Evolutionary conservation across 2,329 filamentous ascomycete genomes (phyloP).

Genomic region (Cercospora nicotianae): DNA sequence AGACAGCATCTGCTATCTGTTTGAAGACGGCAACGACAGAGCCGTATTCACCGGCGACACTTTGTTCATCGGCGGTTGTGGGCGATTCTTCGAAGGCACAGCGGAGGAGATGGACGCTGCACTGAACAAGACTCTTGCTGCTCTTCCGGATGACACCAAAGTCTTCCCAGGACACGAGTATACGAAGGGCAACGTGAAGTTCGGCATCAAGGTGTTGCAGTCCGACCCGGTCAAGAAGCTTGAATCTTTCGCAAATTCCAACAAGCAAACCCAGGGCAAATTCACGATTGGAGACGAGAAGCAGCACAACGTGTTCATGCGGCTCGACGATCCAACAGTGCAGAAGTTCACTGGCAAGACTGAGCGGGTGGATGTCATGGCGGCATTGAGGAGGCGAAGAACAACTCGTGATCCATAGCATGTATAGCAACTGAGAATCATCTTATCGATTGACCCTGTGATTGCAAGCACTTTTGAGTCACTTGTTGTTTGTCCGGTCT

Average conservation of each 20-base stretch:
- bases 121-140: constrained; percentile 78
- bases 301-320: constrained; percentile 97
- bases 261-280: constrained; percentile 87
- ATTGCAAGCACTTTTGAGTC: not conserved
- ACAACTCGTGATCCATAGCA: constrained; percentile 43
- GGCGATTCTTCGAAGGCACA: constrained; percentile 91
- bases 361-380: constrained; percentile 81
- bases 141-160: constrained; percentile 83
- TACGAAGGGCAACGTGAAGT: constrained; percentile 94
- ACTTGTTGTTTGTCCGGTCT: not conserved
- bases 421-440: not conserved
- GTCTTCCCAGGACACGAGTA: constrained; percentile 97
- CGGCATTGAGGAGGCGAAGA: constrained; percentile 88
- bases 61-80: constrained; percentile 91
- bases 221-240: constrained; percentile 75
- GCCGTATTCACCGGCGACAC: constrained; percentile 96
- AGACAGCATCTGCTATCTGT: constrained; percentile 94
- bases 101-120: constrained; percentile 90
- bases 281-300: constrained; percentile 98
- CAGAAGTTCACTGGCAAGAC: constrained; percentile 81
- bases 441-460: not conserved
- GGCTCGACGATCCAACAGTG: constrained; percentile 76
- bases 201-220: constrained; percentile 73
- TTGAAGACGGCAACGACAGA: constrained; percentile 74
- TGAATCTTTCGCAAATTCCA: constrained; percentile 71